A percentile compares a stretch with the other conserved stretches of the same genome.
Conservation (phyloP, 345 rosid species). For the Cardiospermum halicacabum region DNA sequence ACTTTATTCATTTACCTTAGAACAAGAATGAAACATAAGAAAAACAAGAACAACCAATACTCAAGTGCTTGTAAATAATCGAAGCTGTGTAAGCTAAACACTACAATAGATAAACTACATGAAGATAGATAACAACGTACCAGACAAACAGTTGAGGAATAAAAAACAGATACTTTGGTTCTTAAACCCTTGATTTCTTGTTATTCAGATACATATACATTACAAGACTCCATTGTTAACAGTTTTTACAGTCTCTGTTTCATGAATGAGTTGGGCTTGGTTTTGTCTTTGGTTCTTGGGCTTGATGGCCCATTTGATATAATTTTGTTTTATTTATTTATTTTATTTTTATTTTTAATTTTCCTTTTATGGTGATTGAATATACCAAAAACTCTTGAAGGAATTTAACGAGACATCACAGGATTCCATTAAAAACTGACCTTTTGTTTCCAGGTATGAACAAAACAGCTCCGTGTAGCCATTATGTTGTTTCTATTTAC, state of each 20-base stretch:
- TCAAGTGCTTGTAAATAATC: not conserved
- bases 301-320: too few relatives aligned
- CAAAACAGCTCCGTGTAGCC: not conserved
- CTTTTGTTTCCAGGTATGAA: not conserved
- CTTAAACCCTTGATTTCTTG: slow-evolving; percentile 6
- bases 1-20: not conserved
- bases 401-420: not conserved
- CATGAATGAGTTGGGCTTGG: not conserved
- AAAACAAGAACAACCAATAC: not conserved
- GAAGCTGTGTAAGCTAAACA: not conserved
- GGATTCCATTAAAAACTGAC: not conserved
- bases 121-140: not conserved
- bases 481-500: not conserved
- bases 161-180: not conserved
- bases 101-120: not conserved
- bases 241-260: too few relatives aligned
- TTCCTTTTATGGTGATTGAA: not conserved
- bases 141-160: not conserved
- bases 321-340: too few relatives aligned
- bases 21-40: not conserved
- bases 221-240: not conserved
- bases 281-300: not conserved
- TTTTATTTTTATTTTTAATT: too few relatives aligned
- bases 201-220: too few relatives aligned
- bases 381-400: not conserved